Evolutionary conservation across 2,329 filamentous ascomycete species (phyloP), one percentile per base, ranked within the genome.

Genomic region (Penicillium sp.): DNA sequence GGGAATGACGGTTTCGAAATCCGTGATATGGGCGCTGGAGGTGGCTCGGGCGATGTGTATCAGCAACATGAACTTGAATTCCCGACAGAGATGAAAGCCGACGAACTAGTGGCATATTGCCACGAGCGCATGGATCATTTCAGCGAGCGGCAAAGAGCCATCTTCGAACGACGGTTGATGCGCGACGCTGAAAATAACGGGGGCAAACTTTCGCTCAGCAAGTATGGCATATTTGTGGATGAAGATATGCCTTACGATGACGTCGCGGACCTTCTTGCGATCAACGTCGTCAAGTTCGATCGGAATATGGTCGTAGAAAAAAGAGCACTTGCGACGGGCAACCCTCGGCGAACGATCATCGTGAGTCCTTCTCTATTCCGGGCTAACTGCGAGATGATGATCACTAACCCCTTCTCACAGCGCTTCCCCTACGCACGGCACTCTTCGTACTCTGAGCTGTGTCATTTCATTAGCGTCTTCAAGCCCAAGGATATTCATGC

Each of bases 351-450:
- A n/a, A 72, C 63, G n/a, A 71, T 63, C 24, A 79, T 79, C 54
- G 77, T 79, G 66, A 62, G 76, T 70, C 1, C n/a, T 58, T 35
- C 5, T 4, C 9, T 28, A 22, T 9, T 6, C 22, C 17, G 12
- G 2, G 6, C 7, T 28, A 5, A 12, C 26, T 28, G 8, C 30
- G 13, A 17, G 13, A 22, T 26, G 8, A 17, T 3, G 4, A 22
- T 22, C 26, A 37, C 67, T 71, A 51, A 69, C 42, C 12, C 42
- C 6, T 54, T 42, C 2, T n/a, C 15, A 37, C 49, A 79, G 80
- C 82, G 80, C 22, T 97, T 97, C 67, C 91, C 93, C 0, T 97
- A 93, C 72, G 94, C 94, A 0, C 86, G 94, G 0, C 94, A 98
- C 75, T 96, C 94, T 0, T 96, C 92, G 0, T 94, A 95, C 63